Conservation (phyloP, 768 basidiomycete genomes). For the Daedaleopsis nitida region DNA sequence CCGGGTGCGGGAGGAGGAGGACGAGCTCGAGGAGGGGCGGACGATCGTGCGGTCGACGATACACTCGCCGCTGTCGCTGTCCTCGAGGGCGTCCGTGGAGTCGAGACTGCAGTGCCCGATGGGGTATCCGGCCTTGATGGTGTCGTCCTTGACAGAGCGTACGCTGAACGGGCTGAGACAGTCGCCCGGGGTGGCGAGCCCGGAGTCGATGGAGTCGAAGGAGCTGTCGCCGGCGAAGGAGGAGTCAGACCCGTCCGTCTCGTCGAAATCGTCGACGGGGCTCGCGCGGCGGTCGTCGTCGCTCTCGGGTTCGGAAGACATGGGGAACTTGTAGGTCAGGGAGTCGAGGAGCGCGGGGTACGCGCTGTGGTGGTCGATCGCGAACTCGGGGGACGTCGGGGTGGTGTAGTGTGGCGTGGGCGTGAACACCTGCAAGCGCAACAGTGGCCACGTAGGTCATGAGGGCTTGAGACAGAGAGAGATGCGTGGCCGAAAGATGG, state of each 20-base stretch:
- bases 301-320: background rate
- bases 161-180: background rate
- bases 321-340: background rate
- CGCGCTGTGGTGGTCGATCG: background rate
- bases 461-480: background rate
- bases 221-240: background rate
- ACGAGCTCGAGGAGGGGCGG: slow-evolving; percentile 7
- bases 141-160: background rate
- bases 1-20: background rate
- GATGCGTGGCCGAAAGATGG: background rate
- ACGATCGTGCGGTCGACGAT: slow-evolving; percentile 15
- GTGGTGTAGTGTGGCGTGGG: slow-evolving; percentile 5
- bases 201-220: background rate
- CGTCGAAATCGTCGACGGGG: slow-evolving; percentile 4
- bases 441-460: background rate
- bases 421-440: background rate
- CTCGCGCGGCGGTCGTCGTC: background rate
- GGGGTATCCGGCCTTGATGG: background rate
- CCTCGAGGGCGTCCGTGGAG: slow-evolving; percentile 5
- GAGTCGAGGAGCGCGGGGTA: slow-evolving; percentile 5
- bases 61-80: slow-evolving; percentile 12
- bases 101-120: too few species aligned
- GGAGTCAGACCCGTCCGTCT: background rate
- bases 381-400: background rate
- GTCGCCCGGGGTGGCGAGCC: background rate